A percentile compares a stretch with the other conserved stretches of the same genome.
phyloP scores from a whole-genome alignment of 352 stramenopile species.

The Thalassiosira ordinaria region DNA sequence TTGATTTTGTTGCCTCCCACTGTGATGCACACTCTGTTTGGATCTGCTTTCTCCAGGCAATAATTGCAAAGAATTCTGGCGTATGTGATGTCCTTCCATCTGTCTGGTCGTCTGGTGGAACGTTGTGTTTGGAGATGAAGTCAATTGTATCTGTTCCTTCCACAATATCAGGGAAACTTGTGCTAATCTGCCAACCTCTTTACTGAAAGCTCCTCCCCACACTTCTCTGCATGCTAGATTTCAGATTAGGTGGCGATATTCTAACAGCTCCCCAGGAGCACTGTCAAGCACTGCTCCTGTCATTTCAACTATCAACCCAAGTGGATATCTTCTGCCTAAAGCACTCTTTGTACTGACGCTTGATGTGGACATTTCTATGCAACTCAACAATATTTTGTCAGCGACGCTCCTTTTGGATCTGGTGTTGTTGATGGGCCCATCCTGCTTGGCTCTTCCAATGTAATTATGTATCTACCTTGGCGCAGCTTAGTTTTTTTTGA shows the following conservation, averaged over 20 bases:
- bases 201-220: slow-evolving; percentile 30
- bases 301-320: neutral
- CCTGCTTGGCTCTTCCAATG: neutral
- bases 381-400: neutral
- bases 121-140: slow-evolving; percentile 39
- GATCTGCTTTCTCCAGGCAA: slow-evolving; percentile 44
- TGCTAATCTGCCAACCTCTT: slow-evolving; percentile 46
- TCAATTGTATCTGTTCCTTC: slow-evolving; percentile 46
- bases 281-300: slow-evolving; percentile 11
- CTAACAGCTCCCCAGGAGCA: slow-evolving; percentile 18
- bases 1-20: slow-evolving; percentile 58
- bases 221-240: slow-evolving; percentile 3
- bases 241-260: slow-evolving; percentile 29
- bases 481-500: too few relatives aligned
- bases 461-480: neutral
- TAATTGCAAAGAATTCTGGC: slow-evolving; percentile 34
- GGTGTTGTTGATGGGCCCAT: neutral
- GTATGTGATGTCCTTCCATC: slow-evolving; percentile 45
- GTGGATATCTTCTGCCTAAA: neutral
- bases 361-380: neutral
- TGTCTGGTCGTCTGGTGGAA: slow-evolving; percentile 38
- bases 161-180: slow-evolving; percentile 20
- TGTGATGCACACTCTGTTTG: slow-evolving; percentile 40
- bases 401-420: neutral
- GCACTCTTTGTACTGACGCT: too few relatives aligned